Conservation (phyloP, 495 filamentous ascomycete genomes). For the Bryoglossum gracile region DNA sequence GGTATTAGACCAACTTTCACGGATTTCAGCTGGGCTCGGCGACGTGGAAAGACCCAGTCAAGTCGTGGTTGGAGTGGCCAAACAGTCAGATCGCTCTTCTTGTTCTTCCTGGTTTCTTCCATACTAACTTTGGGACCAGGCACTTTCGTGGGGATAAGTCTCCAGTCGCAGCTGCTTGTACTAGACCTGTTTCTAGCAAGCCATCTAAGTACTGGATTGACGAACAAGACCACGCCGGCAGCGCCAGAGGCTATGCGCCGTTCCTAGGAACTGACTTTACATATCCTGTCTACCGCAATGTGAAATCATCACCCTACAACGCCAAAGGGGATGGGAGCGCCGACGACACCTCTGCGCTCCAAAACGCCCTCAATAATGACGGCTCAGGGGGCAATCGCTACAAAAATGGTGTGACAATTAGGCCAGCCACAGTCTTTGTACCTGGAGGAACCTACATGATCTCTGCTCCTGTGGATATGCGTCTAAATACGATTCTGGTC, state of each 20-base stretch:
- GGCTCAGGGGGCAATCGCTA: background rate
- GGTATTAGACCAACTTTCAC: background rate
- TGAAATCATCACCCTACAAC: background rate
- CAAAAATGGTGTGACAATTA: background rate
- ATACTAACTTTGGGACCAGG: background rate
- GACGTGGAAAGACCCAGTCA: background rate
- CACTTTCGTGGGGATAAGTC: background rate
- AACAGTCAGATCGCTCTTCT: too few relatives aligned
- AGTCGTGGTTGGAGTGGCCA: too few relatives aligned
- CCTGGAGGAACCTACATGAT: background rate
- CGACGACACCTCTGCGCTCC: background rate
- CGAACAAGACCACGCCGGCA: background rate
- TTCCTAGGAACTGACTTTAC: background rate
- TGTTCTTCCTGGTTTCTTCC: too few relatives aligned
- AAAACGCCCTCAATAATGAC: background rate
- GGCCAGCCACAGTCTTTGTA: background rate
- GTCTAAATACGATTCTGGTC: conserved; percentile 23
- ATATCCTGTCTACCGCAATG: background rate
- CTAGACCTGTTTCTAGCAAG: background rate
- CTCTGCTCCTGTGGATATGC: background rate
- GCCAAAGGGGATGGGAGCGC: background rate
- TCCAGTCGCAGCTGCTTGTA: background rate
- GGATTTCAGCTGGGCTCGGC: background rate
- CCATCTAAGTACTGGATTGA: background rate
- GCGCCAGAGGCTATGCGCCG: background rate